Evolutionary conservation across 495 filamentous ascomycete species (phyloP), one percentile per base, ranked within the genome.

Genomic region (Neurospora hispaniola): DNA sequence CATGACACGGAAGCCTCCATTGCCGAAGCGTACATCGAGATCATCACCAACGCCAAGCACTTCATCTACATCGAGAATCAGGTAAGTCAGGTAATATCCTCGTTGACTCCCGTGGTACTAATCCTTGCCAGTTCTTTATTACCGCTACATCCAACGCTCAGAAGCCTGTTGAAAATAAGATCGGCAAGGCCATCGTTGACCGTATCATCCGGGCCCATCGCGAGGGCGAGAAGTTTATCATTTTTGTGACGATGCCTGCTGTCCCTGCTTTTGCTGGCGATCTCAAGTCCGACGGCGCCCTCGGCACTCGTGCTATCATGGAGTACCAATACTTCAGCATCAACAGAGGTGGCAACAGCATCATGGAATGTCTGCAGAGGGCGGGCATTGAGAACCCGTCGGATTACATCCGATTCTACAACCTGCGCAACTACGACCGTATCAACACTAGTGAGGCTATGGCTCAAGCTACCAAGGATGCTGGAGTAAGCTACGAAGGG

Each of bases 51-150:
- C 74, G 93, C 92, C 54, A 80, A 91, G 79, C 92, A 97, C 79
- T 97, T 93, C 76, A 81, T 98, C 44, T 98, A 97, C 81, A 97
- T 98, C 20, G 94, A 98, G 82, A 98, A 98, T 76, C 94, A 98
- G 80, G 83, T 83, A 70, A 20, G 78, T 39, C 39, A 39, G 39
- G 6, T 8, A 39, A 5, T 39, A 39, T 39, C 7, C 7, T 8
- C 39, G 39, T 39, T 39, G 1, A 39, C 39, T 39, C 39, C 6
- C 39, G 5, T 8, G 39, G 39, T 39, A 39, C 39, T 39, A 39
- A 39, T 59, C 10, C 11, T 1, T 27, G 7, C 4, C 27, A 86
- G 81, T 98, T 98, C 86, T 98, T 98, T 85, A 98, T 98, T 83
- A 97, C 94, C 0, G 93, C 94, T 4, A 96, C 94, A 1, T 86